Evolutionary conservation across 2,329 filamentous ascomycete genomes (phyloP), one percentile per base, ranked within the genome.

Genomic region (Byssothecium circinans): DNA sequence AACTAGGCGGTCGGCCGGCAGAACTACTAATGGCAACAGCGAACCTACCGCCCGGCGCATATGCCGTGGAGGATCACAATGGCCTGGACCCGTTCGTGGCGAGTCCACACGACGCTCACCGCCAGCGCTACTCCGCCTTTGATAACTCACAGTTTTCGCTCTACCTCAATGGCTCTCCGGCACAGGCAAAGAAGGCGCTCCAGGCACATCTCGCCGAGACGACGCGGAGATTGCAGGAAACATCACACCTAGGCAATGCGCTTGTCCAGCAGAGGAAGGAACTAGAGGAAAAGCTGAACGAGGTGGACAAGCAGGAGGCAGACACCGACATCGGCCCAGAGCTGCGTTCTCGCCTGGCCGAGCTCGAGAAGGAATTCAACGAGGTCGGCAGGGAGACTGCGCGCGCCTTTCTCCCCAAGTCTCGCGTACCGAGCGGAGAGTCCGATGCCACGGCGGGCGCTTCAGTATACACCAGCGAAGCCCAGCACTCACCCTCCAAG

Each of bases 311-410:
- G 64, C 79, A 90, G 50, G 78, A 89, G 44, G 58, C 63, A 44
- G 65, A 94, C 58, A 83, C 83, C 19, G 88, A 96, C 53, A 83
- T 97, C 42, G 86, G 86, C 0, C 84, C 88, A 3, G 91, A 96
- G 57, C 76, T 99, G 61, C 88, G 88, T 50, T 82, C 87, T 62
- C 91, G 88, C 72, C 80, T 99, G 43, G 80, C 84, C 12, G 91
- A 95, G 54, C 84, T 99, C 50, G 94, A 99, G 71, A 89, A 84
- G 70, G 94, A 99, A 65, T 97, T 95, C 75, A 92, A 95, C 69
- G 91, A 96, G 66, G 86, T 97, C 38, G 91, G 91, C 11, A 82
- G 87, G 53, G 92, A 97, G 69, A 94, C 88, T 39, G 90, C 92
- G 35, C 82, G 92, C 56, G 91, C 89, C 2, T 92, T 96, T 68